A percentile compares a stretch with the other conserved stretches of the same genome.
phyloP scores from a whole-genome alignment of 2,329 filamentous ascomycete species.

The Colletotrichum falcatum region DNA sequence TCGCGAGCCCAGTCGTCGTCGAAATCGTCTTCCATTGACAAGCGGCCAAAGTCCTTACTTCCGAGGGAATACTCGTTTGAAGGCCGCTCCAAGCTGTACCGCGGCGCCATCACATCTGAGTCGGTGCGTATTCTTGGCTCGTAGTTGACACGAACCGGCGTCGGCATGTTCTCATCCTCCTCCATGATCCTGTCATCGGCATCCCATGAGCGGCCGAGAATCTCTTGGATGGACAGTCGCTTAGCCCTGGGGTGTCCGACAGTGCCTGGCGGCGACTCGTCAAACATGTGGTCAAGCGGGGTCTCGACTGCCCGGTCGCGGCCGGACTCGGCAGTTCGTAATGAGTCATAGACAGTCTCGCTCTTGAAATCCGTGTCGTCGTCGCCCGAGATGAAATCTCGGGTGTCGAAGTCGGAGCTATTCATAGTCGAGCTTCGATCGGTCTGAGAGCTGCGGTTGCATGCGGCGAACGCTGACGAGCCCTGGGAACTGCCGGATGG shows the following conservation, averaged over 20 bases:
- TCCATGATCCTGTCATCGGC: conserved; percentile 69
- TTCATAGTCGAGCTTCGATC: conserved; percentile 74
- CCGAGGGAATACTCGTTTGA: conserved; percentile 51
- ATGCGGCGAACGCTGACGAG: conserved; percentile 59
- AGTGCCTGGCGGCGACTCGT: conserved; percentile 77
- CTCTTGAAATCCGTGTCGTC: conserved; percentile 84
- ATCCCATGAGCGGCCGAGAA: conserved; percentile 67
- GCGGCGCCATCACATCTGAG: conserved; percentile 44
- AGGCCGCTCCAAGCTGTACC: conserved; percentile 46
- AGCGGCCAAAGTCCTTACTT: conserved; percentile 58
- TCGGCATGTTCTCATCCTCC: conserved; percentile 69
- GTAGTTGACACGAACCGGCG: conserved; percentile 59
- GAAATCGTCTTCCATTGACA: conserved; percentile 72
- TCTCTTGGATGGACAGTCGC: conserved; percentile 69
- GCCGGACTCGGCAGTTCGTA: conserved; percentile 77
- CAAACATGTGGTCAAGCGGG: conserved; percentile 83
- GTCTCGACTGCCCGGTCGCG: conserved; percentile 76
- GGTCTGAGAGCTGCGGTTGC: conserved; percentile 50
- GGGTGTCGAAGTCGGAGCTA: conserved; percentile 76
- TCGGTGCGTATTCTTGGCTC: conserved; percentile 44
- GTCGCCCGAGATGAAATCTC: conserved; percentile 74
- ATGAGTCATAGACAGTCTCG: conserved; percentile 81
- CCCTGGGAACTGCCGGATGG: conserved; percentile 57
- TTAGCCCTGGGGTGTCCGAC: conserved; percentile 65
- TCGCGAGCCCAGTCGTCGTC: conserved; percentile 72